Base-by-base conservation (phyloP, 495 filamentous ascomycete species). In the Penicillium subrubescens region DNA sequence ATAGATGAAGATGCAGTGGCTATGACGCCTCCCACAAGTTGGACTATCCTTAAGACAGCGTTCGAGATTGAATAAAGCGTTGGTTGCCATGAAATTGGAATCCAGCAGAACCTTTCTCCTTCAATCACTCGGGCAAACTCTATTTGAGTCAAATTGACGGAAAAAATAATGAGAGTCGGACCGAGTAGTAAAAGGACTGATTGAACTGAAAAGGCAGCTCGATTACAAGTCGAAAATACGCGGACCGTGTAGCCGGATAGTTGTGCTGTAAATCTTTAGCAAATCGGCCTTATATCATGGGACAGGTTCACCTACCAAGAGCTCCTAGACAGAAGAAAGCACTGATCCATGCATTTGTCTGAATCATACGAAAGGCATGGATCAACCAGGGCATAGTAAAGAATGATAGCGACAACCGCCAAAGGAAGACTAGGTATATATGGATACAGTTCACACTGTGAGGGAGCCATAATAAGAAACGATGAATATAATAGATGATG, bases 121-220 rank as follows among this genome's bases (percentile, higher is more conserved):
- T 50, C 39, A 8, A 65, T n/a, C 15, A 27, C 31, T 12, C 39
- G 35, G n/a, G 41, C 39, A 34, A 65, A 60, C 5, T 56, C 27
- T 15, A 43, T 60, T 7, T 62, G 58, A 1, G 29, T 66, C 31
- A 62, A 8, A 17, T 66, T 59, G 59, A 66, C 66, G 11, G 65
- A 64, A 2, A 67, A 52, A 61, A 64, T 67, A 8, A 57, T 60
- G 25, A 67, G 25, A 19, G 61, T 67, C 8, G 62, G 62, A 14
- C 62, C 62, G 7, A 65, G 48, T 55, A 65, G 29, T 17, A 65
- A 27, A 2, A 60, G 25, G 7, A 65, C 39, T 2, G 61, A 56
- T 63, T 60, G 65, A 27, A 43, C 34, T 17, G 52, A 51, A n/a
- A 61, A 67, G 12, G 61, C 51, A 12, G 25, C 62, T 12, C 57